phyloP scores from a whole-genome alignment of 495 filamentous ascomycete genomes.

The Rhypophila decipiens region DNA sequence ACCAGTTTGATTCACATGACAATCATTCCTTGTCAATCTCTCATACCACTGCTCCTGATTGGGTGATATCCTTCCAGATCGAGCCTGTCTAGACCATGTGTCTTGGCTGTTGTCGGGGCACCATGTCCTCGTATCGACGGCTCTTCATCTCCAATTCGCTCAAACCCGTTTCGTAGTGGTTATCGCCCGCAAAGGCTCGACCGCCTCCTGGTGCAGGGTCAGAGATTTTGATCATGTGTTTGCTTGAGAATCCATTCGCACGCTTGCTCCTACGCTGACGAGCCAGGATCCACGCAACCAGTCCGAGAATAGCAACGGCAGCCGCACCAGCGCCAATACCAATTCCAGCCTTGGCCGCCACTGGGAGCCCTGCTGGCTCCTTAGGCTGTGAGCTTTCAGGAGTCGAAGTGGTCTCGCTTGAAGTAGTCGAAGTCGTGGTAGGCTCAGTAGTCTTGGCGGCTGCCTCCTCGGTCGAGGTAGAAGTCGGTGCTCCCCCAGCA shows the following conservation, averaged over 20 bases:
- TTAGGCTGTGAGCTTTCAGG: too few relatives aligned
- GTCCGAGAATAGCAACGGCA: constrained; percentile 20
- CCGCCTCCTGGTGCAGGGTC: constrained; percentile 33
- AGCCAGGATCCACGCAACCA: constrained; percentile 22
- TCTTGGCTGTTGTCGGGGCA: constrained; percentile 33
- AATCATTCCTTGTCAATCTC: too few relatives aligned
- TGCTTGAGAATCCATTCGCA: constrained; percentile 6
- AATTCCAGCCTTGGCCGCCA: constrained; percentile 37
- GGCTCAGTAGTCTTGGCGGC: background rate
- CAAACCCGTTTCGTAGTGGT: constrained; percentile 19
- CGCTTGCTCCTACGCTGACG: constrained; percentile 9
- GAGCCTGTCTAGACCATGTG: constrained; percentile 44
- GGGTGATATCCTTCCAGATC: too few relatives aligned
- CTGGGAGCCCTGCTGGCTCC: constrained; percentile 16
- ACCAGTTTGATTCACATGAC: too few relatives aligned
- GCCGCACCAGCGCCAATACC: constrained; percentile 33
- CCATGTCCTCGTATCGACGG: constrained; percentile 42
- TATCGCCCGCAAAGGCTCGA: constrained; percentile 26
- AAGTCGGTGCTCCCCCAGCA: too few relatives aligned
- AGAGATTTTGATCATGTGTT: constrained; percentile 34
- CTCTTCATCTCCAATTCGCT: constrained; percentile 35
- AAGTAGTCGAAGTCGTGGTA: too few relatives aligned
- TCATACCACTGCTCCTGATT: too few relatives aligned
- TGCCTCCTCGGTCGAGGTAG: background rate
- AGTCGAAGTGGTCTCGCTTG: too few relatives aligned